A percentile compares a stretch with the other conserved stretches of the same genome.
Conservation (phyloP, 768 basidiomycete genomes). For the Coprinopsis strossmayeri region DNA sequence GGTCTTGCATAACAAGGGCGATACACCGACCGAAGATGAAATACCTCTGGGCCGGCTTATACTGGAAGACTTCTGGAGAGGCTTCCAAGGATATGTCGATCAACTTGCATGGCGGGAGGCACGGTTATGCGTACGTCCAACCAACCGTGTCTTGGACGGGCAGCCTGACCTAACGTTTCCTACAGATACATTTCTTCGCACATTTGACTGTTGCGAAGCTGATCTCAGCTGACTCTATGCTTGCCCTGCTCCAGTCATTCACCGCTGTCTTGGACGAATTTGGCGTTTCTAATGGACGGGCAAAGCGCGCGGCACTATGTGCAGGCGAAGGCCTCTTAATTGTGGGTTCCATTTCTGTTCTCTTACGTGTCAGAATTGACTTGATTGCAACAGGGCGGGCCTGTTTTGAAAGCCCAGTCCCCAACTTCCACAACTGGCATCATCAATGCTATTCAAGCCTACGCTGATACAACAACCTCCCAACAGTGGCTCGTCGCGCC, state of each 20-base stretch:
- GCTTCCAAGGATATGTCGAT: conserved; percentile 84
- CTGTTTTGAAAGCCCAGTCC: conserved; percentile 53
- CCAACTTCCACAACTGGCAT: conserved; percentile 58
- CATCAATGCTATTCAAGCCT: conserved; percentile 64
- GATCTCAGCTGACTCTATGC: conserved; percentile 72
- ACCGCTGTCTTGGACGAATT: conserved; percentile 85
- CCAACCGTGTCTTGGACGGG: neutral
- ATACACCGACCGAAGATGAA: conserved; percentile 29
- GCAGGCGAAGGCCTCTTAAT: conserved; percentile 79
- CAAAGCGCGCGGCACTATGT: conserved; percentile 73
- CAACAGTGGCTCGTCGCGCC: conserved; percentile 66
- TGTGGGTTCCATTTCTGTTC: conserved; percentile 26
- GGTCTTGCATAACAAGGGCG: conserved; percentile 48
- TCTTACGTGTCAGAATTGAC: neutral
- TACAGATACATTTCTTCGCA: conserved; percentile 89
- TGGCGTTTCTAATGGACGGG: conserved; percentile 79
- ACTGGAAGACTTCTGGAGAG: conserved; percentile 86
- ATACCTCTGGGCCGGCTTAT: conserved; percentile 61
- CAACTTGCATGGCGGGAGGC: conserved; percentile 88
- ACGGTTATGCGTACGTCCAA: conserved; percentile 66
- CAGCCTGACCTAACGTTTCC: conserved; percentile 8
- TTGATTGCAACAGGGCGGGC: conserved; percentile 49
- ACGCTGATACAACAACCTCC: conserved; percentile 52
- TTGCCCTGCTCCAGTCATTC: conserved; percentile 77
- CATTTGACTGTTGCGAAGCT: conserved; percentile 74